Evolutionary conservation across 2,329 filamentous ascomycete genomes (phyloP), one percentile per base, ranked within the genome.

Genomic region (Aspergillus luchuensis): DNA sequence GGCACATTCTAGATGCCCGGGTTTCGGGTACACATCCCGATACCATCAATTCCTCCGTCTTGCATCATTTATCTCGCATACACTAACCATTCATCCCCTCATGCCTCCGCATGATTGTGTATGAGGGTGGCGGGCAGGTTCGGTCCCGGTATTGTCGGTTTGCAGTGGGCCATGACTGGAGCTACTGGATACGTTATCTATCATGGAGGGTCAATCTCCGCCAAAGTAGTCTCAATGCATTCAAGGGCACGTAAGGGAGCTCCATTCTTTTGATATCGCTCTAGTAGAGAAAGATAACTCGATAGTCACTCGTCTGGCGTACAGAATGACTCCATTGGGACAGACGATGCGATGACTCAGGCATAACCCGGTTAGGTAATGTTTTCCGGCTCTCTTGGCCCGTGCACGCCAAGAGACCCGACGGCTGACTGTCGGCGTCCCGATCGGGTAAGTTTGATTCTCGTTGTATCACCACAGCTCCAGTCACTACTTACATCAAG

Each of bases 301-400:
- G 10, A 8, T 28, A 28, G 25, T 28, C 10, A 28, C 8, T 17
- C 47, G 21, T 25, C 21, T 13, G 15, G 21, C 23, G 15, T 50
- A n/a, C 25, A 30, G 21, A 15, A 30, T 49, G 13, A 28, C 45
- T 49, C 45, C 10, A 49, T 50, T 50, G 47, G 47, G 47, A 50
- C 47, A 50, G 28, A 6, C 8, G 47, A 50, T 50, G 47, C 47
- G 47, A 33, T 50, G 23, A 50, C 25, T 30, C 47, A 30, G 25
- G 7, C 47, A 23, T 30, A 8, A 11, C 63, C 61, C 28, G 39
- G 67, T 63, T 36, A 30, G 66, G 67, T 33, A 68, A 65, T 47
- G 52, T 61, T 63, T 66, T 66, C 67, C 67, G 62, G 41, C 2
- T 43, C 41, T 10, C 47, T 10, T 33, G 47, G 25, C n/a, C 47